A percentile compares a stretch with the other conserved stretches of the same genome.
phyloP scores from a whole-genome alignment of 73 alveolate species.

The Tetrahymena thermophila region DNA sequence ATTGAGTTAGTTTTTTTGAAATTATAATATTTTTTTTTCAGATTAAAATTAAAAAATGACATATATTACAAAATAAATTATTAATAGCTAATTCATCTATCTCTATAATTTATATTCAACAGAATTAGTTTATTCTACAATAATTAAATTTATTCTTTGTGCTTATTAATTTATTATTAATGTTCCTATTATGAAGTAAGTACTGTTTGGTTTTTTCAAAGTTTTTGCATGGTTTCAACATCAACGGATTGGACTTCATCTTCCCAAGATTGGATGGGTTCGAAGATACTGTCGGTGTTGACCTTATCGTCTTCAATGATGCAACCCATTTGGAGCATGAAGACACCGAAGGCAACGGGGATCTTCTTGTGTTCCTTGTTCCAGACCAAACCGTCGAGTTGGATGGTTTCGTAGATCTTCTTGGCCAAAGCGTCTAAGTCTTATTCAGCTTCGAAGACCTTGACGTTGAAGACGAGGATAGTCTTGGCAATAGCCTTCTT shows the following conservation, averaged over 20 bases:
- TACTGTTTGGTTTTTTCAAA: constrained; percentile 17
- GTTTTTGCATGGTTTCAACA: constrained; percentile 40
- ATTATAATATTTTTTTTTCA: neutral
- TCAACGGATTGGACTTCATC: constrained; percentile 42
- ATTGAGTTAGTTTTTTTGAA: neutral
- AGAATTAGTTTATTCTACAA: neutral
- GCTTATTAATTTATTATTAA: neutral
- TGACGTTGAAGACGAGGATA: constrained; percentile 39
- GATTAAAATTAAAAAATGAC: neutral
- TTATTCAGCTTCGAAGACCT: constrained; percentile 21
- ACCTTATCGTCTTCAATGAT: constrained; percentile 39
- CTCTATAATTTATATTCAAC: neutral
- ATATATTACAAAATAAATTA: neutral
- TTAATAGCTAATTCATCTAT: neutral
- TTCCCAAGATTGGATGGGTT: constrained; percentile 37
- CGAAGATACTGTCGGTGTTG: constrained; percentile 30
- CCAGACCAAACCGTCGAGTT: constrained; percentile 44
- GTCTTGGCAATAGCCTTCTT: constrained; percentile 40
- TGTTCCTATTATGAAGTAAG: neutral
- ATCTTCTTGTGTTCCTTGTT: constrained; percentile 21
- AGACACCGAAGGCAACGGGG: constrained; percentile 26
- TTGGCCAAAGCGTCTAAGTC: constrained; percentile 16
- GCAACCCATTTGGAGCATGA: constrained; percentile 28
- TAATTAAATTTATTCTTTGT: neutral
- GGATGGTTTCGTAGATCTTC: constrained; percentile 16